Conservation (phyloP, 805 yeast genomes). For the Hanseniaspora occidentalis region DNA sequence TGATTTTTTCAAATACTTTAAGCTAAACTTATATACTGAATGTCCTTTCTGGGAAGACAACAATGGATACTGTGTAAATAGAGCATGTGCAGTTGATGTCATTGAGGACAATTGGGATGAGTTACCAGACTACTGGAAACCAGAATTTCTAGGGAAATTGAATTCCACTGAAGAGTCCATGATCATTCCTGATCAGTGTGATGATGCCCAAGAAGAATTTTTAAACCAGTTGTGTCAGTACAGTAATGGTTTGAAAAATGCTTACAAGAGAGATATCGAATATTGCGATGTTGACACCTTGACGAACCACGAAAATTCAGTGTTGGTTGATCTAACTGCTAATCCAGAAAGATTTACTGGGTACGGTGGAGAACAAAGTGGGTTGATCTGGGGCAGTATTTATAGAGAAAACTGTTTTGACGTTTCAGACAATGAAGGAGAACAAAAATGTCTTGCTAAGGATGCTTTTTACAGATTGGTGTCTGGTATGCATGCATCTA, state of each 20-base stretch:
- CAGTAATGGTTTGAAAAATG: conserved; percentile 3
- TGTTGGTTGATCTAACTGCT: conserved; percentile 70
- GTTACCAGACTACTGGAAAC: conserved; percentile 61
- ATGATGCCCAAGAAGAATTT: conserved; percentile 23
- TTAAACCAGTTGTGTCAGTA: conserved; percentile 28
- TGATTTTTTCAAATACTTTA: conserved; percentile 80
- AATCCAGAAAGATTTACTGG: conserved; percentile 97
- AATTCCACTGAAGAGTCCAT: conserved; percentile 14
- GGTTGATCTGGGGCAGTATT: conserved; percentile 85
- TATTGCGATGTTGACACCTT: conserved; percentile 57
- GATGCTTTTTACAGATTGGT: conserved; percentile 75
- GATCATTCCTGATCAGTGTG: conserved; percentile 18
- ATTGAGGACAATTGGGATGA: conserved; percentile 54
- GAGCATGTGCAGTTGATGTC: conserved; percentile 83
- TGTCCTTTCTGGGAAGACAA: conserved; percentile 82
- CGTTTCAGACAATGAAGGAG: conserved; percentile 20
- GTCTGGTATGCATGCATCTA: conserved; percentile 91
- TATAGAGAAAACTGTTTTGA: conserved; percentile 81
- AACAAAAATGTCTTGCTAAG: conserved; percentile 69
- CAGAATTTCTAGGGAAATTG: conserved; percentile 43
- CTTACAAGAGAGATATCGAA: conserved; percentile 34
- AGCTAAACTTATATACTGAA: conserved; percentile 65
- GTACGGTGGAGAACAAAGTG: conserved; percentile 84
- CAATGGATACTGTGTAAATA: conserved; percentile 71
- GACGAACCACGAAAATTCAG: conserved; percentile 48